A percentile compares a stretch with the other conserved stretches of the same genome.
These are phyloP conservation scores for Grosmannia serpens DNA, from an alignment of 2,329 filamentous ascomycete species.

Conservation along the genomic window DNA sequence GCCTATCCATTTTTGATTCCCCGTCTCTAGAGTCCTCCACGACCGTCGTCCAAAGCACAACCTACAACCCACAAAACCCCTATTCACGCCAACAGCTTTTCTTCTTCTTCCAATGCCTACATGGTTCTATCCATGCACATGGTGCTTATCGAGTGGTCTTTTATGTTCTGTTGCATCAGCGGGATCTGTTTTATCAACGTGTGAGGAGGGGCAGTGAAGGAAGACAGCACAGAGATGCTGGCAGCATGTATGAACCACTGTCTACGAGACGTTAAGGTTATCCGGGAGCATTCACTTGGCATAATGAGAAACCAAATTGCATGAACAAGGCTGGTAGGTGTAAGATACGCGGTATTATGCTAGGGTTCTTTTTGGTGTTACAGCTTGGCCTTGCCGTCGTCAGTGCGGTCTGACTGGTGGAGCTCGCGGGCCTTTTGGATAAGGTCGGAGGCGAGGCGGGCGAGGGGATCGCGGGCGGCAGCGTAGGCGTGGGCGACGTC, in stretches of 20 bases:
- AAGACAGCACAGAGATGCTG: neutral
- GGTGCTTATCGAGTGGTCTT: neutral
- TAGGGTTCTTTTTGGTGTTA: neutral
- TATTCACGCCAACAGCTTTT: neutral
- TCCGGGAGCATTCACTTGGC: neutral
- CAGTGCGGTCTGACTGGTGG: neutral
- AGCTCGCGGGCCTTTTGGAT: constrained; percentile 33
- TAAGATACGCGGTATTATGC: neutral
- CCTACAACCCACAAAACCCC: no score
- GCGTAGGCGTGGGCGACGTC: constrained; percentile 66
- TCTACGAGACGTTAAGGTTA: neutral
- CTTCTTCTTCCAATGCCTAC: neutral
- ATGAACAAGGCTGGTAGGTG: neutral
- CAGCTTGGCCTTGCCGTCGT: constrained; percentile 8
- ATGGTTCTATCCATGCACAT: neutral
- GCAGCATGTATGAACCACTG: neutral
- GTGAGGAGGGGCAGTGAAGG: neutral
- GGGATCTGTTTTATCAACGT: neutral
- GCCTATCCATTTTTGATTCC: no score
- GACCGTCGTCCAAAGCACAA: no score
- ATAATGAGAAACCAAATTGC: neutral
- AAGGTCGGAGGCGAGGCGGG: constrained; percentile 65
- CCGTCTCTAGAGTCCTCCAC: no score
- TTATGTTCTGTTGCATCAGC: neutral
- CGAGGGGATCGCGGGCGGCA: constrained; percentile 57